Evolutionary conservation across 192 early-diverging fungal species (phyloP), one percentile per base, ranked within the genome.

Genomic region (Mortierella antarctica): DNA sequence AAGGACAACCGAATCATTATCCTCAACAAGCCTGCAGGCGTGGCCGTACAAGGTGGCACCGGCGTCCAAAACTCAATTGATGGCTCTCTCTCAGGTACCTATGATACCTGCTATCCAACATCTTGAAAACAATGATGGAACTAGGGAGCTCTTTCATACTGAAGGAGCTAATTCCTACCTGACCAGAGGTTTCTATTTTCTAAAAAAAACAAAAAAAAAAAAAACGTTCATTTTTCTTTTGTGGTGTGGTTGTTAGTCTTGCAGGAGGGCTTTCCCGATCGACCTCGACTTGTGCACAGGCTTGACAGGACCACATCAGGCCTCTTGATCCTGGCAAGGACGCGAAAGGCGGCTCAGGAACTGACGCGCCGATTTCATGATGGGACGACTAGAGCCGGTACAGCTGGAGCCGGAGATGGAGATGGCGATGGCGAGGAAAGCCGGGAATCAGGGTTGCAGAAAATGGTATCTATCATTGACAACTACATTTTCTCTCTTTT

Each of bases 331-430:
- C 50, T 76, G 14, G 74, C 74, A 7, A 76, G 74, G 52, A 76
- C 74, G 52, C 59, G 74, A 2, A 76, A 70, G 45, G 66, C 67
- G 5, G 74, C 74, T 11, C 74, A 76, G 55, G 74, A 76, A 31
- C 55, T 76, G 21, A 7, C 67, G 10, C 15, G 8, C 11, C 65
- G 74, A 2, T 76, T 76, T 45, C 74, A 59, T 46, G 54, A 64
- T 10, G 73, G 65, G 6, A 21, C 54, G 14, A 59, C 10, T 17
- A 0, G 18, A 2, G 18, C 4, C 42, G 50, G 31, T 40, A 9
- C 41, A 57, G 55, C 18, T 10, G 7, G 11, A 6, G 5, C 47
- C 4, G 31, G 3, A 52, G 6, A 9, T 41, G 41, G 7, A 20
- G 54, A 55, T 55, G 60, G 17, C 1, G 14, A 40, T 7, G 40